These are phyloP conservation scores for Trichophaea hybrida DNA, from an alignment of 2,329 filamentous ascomycete genomes.

Conservation along the genomic window DNA sequence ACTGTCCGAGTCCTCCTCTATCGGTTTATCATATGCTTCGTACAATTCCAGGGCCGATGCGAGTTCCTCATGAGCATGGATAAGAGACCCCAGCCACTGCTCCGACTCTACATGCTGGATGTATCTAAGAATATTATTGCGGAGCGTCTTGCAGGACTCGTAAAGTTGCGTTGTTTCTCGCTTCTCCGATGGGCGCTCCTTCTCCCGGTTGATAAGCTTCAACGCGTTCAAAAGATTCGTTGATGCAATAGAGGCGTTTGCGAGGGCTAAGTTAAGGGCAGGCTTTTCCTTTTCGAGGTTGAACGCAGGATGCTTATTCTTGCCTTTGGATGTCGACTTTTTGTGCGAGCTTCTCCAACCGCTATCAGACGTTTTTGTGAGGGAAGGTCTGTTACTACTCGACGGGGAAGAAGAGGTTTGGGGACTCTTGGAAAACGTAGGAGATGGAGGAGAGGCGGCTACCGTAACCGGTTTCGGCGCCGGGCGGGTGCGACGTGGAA, in stretches of 20 bases:
- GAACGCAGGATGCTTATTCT: constrained; percentile 49
- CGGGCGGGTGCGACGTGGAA: constrained; percentile 38
- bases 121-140: constrained; percentile 74
- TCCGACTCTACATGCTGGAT: constrained; percentile 86
- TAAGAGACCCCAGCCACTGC: constrained; percentile 76
- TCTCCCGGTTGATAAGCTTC: constrained; percentile 81
- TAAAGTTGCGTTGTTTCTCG: constrained; percentile 59
- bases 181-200: constrained; percentile 76
- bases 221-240: constrained; percentile 79
- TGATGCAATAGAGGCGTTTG: constrained; percentile 75
- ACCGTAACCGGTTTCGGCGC: constrained; percentile 1
- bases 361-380: not conserved
- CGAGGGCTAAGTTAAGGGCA: constrained; percentile 74
- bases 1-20: constrained; percentile 59
- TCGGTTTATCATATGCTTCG: constrained; percentile 79
- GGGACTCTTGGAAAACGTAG: constrained; percentile 27
- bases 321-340: constrained; percentile 30
- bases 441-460: constrained; percentile 27
- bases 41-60: constrained; percentile 86
- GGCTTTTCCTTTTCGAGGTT: constrained; percentile 78
- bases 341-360: not conserved
- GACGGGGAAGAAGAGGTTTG: not conserved
- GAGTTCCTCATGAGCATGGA: constrained; percentile 93
- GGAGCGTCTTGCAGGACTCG: constrained; percentile 70
- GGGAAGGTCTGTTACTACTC: not conserved